Evolutionary conservation across 1,139 yeast genomes (phyloP).

Genomic region (Blastobotrys apis): DNA sequence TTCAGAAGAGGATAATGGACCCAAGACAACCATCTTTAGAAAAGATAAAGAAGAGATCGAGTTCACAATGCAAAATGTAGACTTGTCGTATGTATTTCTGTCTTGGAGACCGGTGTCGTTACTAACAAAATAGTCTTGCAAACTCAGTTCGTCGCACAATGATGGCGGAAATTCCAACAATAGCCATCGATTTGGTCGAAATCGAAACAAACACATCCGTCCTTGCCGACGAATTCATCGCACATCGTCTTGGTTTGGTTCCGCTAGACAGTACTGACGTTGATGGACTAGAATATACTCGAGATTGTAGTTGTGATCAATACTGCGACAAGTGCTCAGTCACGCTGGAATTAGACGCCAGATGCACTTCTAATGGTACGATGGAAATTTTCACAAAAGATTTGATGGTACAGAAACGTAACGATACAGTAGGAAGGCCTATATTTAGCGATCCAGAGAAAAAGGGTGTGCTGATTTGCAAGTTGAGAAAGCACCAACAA

Average conservation of each 20-base stretch:
- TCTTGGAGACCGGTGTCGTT: not conserved
- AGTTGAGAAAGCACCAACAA: slow-evolving; percentile 90
- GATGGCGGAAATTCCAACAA: slow-evolving; percentile 93
- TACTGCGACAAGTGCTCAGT: slow-evolving; percentile 95
- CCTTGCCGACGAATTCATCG: slow-evolving; percentile 90
- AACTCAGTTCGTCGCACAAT: slow-evolving; percentile 88
- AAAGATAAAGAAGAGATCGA: slow-evolving; percentile 77
- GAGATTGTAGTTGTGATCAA: slow-evolving; percentile 97
- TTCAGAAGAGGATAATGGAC: slow-evolving; percentile 52
- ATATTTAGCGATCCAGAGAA: slow-evolving; percentile 66
- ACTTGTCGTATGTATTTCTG: slow-evolving; percentile 50
- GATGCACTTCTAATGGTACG: slow-evolving; percentile 82
- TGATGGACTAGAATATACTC: slow-evolving; percentile 61
- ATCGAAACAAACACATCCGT: slow-evolving; percentile 91
- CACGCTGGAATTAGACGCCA: slow-evolving; percentile 76
- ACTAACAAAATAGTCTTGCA: slow-evolving; percentile 48
- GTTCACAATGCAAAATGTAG: slow-evolving; percentile 82
- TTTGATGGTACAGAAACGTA: slow-evolving; percentile 48
- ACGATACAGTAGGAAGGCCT: slow-evolving; percentile 60
- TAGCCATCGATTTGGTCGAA: slow-evolving; percentile 93
- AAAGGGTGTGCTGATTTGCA: slow-evolving; percentile 84
- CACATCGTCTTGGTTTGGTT: slow-evolving; percentile 88
- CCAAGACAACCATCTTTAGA: slow-evolving; percentile 77
- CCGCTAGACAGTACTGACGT: slow-evolving; percentile 85
- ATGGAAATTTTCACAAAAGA: slow-evolving; percentile 90